phyloP scores from a whole-genome alignment of 352 stramenopile genomes.

The Pythium brachiatum region DNA sequence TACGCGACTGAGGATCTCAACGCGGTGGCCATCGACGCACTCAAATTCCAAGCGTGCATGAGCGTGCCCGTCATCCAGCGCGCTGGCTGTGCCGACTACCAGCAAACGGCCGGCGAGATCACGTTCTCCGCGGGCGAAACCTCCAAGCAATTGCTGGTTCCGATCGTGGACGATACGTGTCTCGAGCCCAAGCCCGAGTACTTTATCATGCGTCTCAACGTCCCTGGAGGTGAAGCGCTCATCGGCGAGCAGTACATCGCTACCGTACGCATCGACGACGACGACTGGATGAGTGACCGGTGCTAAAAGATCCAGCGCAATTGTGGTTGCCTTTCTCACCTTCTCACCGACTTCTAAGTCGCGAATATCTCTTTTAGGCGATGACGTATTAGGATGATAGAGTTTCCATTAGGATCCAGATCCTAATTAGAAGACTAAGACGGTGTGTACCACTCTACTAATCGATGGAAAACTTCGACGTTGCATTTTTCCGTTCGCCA shows the following conservation, averaged over 20 bases:
- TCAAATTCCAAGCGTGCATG: conserved; percentile 61
- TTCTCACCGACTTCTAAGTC: background rate
- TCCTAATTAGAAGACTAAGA: background rate
- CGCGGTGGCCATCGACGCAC: conserved; percentile 47
- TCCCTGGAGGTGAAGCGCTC: conserved; percentile 87
- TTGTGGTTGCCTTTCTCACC: background rate
- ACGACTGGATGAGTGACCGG: conserved; percentile 77
- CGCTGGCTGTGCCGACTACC: conserved; percentile 67
- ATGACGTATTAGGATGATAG: background rate
- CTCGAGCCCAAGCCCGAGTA: conserved; percentile 86
- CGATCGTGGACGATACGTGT: conserved; percentile 94
- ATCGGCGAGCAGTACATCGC: conserved; percentile 90
- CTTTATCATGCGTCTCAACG: conserved; percentile 90
- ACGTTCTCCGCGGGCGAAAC: conserved; percentile 88
- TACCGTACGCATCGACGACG: conserved; percentile 90
- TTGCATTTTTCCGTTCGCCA: conserved; percentile 1
- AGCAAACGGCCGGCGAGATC: conserved; percentile 77
- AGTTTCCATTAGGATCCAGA: background rate
- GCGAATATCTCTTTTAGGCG: background rate
- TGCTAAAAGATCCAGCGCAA: conserved; percentile 31
- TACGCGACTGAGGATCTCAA: conserved; percentile 80
- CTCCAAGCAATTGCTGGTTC: conserved; percentile 84
- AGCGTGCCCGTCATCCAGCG: conserved; percentile 54
- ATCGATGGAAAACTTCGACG: conserved; percentile 16
- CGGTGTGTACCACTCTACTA: background rate